A percentile compares a stretch with the other conserved stretches of the same genome.
Conservation (phyloP, 1,284 basidiomycete species). For the Apiotrichum siamense region DNA sequence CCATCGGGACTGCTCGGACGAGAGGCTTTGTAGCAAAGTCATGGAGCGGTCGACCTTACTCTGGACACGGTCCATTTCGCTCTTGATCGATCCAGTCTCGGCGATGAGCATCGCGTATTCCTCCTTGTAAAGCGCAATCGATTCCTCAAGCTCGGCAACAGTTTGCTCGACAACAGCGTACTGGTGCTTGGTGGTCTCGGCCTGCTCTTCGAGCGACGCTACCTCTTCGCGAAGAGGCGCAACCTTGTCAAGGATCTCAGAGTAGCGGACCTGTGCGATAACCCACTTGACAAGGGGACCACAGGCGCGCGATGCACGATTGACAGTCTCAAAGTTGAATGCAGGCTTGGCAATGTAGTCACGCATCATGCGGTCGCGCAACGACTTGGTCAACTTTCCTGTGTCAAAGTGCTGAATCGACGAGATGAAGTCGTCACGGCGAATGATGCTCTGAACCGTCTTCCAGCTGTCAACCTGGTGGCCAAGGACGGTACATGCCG, state of each 20-base stretch:
- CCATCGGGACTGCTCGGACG: slow-evolving; percentile 92
- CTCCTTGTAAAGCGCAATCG: slow-evolving; percentile 91
- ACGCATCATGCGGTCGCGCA: slow-evolving; percentile 87
- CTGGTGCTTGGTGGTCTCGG: slow-evolving; percentile 87
- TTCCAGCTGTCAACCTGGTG: slow-evolving; percentile 93
- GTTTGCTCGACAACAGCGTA: slow-evolving; percentile 83
- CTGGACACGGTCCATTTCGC: slow-evolving; percentile 96
- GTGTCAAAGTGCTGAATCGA: slow-evolving; percentile 98
- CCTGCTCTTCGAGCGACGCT: slow-evolving; percentile 82
- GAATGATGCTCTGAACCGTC: slow-evolving; percentile 91
- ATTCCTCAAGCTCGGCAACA: slow-evolving; percentile 85
- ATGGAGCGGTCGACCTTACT: slow-evolving; percentile 95
- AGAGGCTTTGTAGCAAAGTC: slow-evolving; percentile 88
- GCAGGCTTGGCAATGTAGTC: slow-evolving; percentile 87
- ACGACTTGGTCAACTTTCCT: slow-evolving; percentile 77
- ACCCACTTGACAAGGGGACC: slow-evolving; percentile 98
- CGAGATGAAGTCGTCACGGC: slow-evolving; percentile 95
- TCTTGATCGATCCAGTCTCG: slow-evolving; percentile 94
- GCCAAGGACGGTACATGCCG: slow-evolving; percentile 94
- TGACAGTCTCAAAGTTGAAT: slow-evolving; percentile 93
- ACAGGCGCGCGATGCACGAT: slow-evolving; percentile 93
- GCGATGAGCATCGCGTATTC: slow-evolving; percentile 97
- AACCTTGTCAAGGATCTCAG: slow-evolving; percentile 95
- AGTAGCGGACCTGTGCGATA: slow-evolving; percentile 93
- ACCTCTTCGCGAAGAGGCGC: slow-evolving; percentile 96